phyloP scores from a whole-genome alignment of 2,329 filamentous ascomycete species.

The Tolypocladium amazonense region DNA sequence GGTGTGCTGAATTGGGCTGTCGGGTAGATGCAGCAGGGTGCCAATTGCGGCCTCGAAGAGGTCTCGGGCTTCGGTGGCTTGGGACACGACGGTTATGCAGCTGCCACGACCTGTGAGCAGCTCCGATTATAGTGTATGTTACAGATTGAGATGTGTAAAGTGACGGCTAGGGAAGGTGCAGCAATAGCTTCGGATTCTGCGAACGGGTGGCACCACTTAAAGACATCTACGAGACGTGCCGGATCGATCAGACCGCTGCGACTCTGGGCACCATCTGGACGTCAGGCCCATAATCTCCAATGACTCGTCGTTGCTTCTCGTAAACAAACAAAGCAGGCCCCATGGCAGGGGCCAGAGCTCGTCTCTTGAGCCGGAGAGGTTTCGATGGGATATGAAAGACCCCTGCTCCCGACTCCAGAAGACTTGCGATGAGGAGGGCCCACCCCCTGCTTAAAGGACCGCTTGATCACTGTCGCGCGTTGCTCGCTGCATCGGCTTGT shows the following conservation, averaged over 20 bases:
- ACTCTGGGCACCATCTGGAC: not conserved
- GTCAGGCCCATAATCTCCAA: not conserved
- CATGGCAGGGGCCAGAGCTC: not conserved
- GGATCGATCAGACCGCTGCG: slow-evolving; percentile 5
- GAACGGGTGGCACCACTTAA: slow-evolving; percentile 19
- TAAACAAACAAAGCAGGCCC: not conserved
- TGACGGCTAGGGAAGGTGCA: slow-evolving; percentile 17
- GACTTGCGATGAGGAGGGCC: slow-evolving; percentile 5
- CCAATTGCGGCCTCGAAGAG: slow-evolving; percentile 2
- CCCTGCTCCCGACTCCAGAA: not conserved
- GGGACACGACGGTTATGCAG: slow-evolving; percentile 4
- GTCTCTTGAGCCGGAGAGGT: not conserved
- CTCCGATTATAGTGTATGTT: not conserved
- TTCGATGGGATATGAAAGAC: not conserved
- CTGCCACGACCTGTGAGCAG: slow-evolving; percentile 4
- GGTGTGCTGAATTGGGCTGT: slow-evolving; percentile 19
- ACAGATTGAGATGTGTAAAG: not conserved
- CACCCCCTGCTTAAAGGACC: slow-evolving; percentile 6
- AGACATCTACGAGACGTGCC: slow-evolving; percentile 14
- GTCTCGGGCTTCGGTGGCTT: slow-evolving; percentile 8
- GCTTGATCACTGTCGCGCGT: slow-evolving; percentile 11
- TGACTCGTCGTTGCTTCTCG: not conserved
- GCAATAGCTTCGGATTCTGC: slow-evolving; percentile 18
- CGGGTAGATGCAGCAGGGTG: slow-evolving; percentile 19
- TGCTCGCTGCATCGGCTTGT: slow-evolving; percentile 18